phyloP scores from a whole-genome alignment of 1,139 yeast species.

The Martiniozyma asiatica region DNA sequence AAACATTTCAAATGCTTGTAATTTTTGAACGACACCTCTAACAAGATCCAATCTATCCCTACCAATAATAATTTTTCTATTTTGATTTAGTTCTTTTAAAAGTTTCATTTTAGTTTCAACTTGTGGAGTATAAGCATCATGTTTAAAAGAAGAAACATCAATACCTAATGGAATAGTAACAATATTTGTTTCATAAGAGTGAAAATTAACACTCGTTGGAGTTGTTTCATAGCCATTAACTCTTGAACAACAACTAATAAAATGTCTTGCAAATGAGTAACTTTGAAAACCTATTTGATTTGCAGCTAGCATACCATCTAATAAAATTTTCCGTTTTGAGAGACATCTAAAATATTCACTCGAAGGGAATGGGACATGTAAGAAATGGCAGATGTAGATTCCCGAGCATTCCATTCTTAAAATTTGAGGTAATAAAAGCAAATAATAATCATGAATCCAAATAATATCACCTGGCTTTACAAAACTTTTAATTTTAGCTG shows the following conservation, averaged over 20 bases:
- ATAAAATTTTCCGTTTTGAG: slow-evolving; percentile 66
- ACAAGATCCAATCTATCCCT: slow-evolving; percentile 73
- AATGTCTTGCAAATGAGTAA: slow-evolving; percentile 78
- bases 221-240: slow-evolving; percentile 60
- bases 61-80: slow-evolving; percentile 69
- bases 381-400: slow-evolving; percentile 69
- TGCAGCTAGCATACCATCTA: slow-evolving; percentile 88
- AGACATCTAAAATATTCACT: slow-evolving; percentile 89
- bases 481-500: slow-evolving; percentile 57
- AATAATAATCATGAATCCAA: slow-evolving; percentile 91
- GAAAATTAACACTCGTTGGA: slow-evolving; percentile 53
- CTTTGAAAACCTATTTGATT: slow-evolving; percentile 81
- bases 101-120: slow-evolving; percentile 33
- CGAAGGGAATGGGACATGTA: slow-evolving; percentile 91
- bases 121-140: slow-evolving; percentile 34
- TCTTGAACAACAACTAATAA: slow-evolving; percentile 78
- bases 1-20: slow-evolving; percentile 73
- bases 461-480: slow-evolving; percentile 87
- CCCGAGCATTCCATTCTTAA: slow-evolving; percentile 72
- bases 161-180: slow-evolving; percentile 81
- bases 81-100: slow-evolving; percentile 56
- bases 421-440: slow-evolving; percentile 74
- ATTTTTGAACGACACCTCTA: slow-evolving; percentile 71
- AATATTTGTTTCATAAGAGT: slow-evolving; percentile 64
- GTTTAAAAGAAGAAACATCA: slow-evolving; percentile 52